Evolutionary conservation across 495 filamentous ascomycete genomes (phyloP), one percentile per base, ranked within the genome.

Genomic region (Aspergillus cavernicola): DNA sequence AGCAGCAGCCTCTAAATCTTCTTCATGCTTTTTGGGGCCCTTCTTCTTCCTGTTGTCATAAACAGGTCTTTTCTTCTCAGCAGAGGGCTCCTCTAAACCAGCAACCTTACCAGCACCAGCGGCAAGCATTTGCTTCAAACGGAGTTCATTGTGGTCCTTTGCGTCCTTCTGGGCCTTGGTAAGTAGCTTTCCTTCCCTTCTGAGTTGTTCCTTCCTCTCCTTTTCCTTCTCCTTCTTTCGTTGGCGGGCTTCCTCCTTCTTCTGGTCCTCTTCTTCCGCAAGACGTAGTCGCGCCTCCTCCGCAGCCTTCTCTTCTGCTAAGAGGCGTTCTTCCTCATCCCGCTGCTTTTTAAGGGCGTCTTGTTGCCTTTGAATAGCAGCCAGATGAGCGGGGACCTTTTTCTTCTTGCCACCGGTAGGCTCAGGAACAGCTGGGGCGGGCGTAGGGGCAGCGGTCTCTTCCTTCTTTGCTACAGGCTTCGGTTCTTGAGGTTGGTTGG

Each of bases 201-300:
- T 93, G 13, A 96, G 81, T 70, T 96, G 88, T 62, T 99, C 95
- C 56, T 95, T 90, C 75, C 82, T 92, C 70, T 96, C 88, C 70
- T 87, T 95, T 66, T 99, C 95, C 70, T 87, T 95, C 66, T 95
- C 90, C 77, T 96, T 97, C 79, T 87, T 96, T 42, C 79, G 72
- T 11, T 85, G 83, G 59, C 85, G 86, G 24, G 79, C 79, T 63
- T 92, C 90, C 54, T 88, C 90, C 62, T 75, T 84, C 55, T 77
- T 82, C 68, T 78, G 84, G 64, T 77, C 80, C 67, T 95, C 91
- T 69, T 95, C 91, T 10, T 79, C 88, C 22, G 83, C 86, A 7
- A 68, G 55, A 19, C 78, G 75, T 64, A 85, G 80, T 62, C 84
- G 75, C 58, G 90, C 90, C 56, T 88, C 90, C 55, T 84, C 69